Evolutionary conservation across 768 basidiomycete genomes (phyloP), one percentile per base, ranked within the genome.

Genomic region (Cystoderma amianthinum): DNA sequence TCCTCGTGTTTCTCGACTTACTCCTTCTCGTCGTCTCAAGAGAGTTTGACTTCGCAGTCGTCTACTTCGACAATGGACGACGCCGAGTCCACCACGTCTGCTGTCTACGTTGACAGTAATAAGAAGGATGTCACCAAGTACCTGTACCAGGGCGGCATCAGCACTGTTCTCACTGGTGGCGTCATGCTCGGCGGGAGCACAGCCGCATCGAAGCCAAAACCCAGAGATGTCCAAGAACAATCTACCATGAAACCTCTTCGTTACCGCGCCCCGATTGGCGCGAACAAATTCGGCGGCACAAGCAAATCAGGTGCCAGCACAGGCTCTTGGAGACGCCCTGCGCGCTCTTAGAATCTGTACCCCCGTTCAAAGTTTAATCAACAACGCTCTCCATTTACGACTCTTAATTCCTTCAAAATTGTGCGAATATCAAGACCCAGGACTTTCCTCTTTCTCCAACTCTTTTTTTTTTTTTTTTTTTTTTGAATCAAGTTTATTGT

Each of bases 151-250:
- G 69, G 67, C 35, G 69, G 69, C 11, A 56, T 64, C 28, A 69
- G 67, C 54, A 67, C 59, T 45, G 64, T 66, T 23, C 60, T 69
- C 36, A 64, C 62, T 10, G 69, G 69, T 16, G 69, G 69, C 28
- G 67, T 71, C 13, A 71, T 68, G 69, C 65, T 71, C 25, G 69
- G 65, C 1, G 24, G 54, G 19, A 44, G 47, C 23, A 24, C 42
- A 13, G 25, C 41, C 4, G 21, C 49, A 20, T 16, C 42, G 19
- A 48, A 40, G 18, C n/a, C n/a, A n/a, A n/a, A n/a, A n/a, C n/a
- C n/a, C n/a, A n/a, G n/a, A n/a, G n/a, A n/a, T n/a, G n/a, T n/a
- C n/a, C n/a, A n/a, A n/a, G n/a, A n/a, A n/a, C n/a, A n/a, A n/a
- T 30, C 39, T 41, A 15, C 23, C 10, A n/a, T n/a, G n/a, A 30